phyloP scores from a whole-genome alignment of 768 basidiomycete species.

The Leccinum obscurum region DNA sequence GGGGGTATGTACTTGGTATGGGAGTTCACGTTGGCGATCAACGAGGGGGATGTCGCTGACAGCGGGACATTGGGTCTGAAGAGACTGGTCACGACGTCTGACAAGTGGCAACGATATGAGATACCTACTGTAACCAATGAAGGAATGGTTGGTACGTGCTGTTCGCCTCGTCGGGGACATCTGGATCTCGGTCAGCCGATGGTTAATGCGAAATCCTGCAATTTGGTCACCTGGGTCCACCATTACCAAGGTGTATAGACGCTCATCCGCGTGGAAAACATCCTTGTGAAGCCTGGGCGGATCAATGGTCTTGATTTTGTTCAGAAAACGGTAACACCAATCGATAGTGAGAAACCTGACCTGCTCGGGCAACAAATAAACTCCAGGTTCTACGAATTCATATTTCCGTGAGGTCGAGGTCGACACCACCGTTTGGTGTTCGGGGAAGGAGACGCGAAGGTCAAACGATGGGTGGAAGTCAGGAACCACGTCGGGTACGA shows the following conservation, averaged over 20 bases:
- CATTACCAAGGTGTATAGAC: conserved; percentile 86
- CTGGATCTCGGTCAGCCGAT: conserved; percentile 38
- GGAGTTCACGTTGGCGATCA: conserved; percentile 43
- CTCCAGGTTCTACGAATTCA: conserved; percentile 65
- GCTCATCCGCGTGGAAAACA: conserved; percentile 77
- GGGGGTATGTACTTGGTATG: conserved; percentile 86
- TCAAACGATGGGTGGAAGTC: conserved; percentile 72
- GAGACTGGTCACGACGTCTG: not conserved
- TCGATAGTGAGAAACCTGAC: conserved; percentile 37
- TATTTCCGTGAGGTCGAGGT: conserved; percentile 26
- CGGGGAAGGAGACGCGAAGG: conserved; percentile 62
- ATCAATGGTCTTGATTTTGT: conserved; percentile 50
- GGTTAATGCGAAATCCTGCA: conserved; percentile 7
- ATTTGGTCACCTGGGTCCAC: conserved; percentile 74
- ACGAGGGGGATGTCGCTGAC: conserved; percentile 49
- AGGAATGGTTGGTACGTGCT: conserved; percentile 69
- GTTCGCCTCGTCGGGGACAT: conserved; percentile 76
- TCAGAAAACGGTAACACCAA: conserved; percentile 7
- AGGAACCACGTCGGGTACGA: conserved; percentile 85
- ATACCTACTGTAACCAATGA: conserved; percentile 81
- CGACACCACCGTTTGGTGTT: conserved; percentile 19
- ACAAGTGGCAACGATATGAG: not conserved
- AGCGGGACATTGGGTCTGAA: conserved; percentile 80
- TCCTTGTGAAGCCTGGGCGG: conserved; percentile 70
- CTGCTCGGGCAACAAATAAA: conserved; percentile 66